These are phyloP conservation scores for Basidiobolus heterosporus DNA, from an alignment of 371 early-diverging fungal species.

Conservation along the genomic window DNA sequence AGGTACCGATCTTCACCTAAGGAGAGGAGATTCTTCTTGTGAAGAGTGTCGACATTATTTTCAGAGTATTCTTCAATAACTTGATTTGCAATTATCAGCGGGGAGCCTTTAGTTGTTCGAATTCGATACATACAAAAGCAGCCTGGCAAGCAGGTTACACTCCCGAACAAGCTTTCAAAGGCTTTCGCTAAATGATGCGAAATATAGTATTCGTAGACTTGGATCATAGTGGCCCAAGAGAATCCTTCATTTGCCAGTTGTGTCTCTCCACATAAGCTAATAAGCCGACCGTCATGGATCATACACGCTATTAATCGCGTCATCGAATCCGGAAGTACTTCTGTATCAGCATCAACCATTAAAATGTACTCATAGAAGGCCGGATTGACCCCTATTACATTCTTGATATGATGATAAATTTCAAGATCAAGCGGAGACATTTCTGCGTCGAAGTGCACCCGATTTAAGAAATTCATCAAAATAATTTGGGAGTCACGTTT, in stretches of 20 bases:
- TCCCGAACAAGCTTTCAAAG: conserved; percentile 97
- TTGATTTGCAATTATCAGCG: conserved; percentile 73
- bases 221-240: conserved; percentile 96
- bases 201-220: conserved; percentile 98
- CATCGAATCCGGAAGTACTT: conserved; percentile 73
- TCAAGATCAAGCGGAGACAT: conserved; percentile 86
- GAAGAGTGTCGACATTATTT: conserved; percentile 91
- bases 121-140: conserved; percentile 94
- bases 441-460: conserved; percentile 81
- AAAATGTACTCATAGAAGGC: conserved; percentile 79
- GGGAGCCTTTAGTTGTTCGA: conserved; percentile 60
- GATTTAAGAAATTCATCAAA: conserved; percentile 93
- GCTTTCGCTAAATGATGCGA: conserved; percentile 96
- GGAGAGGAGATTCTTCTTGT: conserved; percentile 78
- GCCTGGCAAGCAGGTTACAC: conserved; percentile 91
- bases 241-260: conserved; percentile 70
- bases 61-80: conserved; percentile 87
- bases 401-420: conserved; percentile 81
- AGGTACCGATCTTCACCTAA: conserved; percentile 83
- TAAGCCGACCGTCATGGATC: conserved; percentile 71
- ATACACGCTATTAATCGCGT: conserved; percentile 67
- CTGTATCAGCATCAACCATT: conserved; percentile 95
- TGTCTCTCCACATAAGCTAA: conserved; percentile 91
- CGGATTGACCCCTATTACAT: conserved; percentile 77
- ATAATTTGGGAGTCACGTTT: conserved; percentile 98